These are phyloP conservation scores for Pleomassaria siparia DNA, from an alignment of 2,329 filamentous ascomycete genomes.

Conservation along the genomic window DNA sequence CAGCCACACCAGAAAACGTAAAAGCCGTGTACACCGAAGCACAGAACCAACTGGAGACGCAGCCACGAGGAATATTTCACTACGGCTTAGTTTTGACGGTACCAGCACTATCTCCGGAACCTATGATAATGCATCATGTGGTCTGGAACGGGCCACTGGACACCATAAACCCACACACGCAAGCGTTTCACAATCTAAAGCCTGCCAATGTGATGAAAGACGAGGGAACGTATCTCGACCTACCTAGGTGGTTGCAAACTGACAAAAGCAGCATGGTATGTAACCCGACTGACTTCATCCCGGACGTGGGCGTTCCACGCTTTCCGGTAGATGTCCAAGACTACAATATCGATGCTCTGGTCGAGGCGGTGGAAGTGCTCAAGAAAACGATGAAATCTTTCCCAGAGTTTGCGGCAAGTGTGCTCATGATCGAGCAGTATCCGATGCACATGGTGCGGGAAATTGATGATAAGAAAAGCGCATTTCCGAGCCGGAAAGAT, in stretches of 20 bases:
- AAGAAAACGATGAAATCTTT: conserved; percentile 1
- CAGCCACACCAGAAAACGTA: conserved; percentile 7
- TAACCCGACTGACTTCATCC: conserved; percentile 3
- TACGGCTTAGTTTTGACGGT: conserved; percentile 5
- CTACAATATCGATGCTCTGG: conserved; percentile 13
- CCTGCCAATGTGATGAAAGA: background rate
- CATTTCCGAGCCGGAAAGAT: conserved; percentile 1
- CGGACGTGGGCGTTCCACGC: conserved; percentile 3
- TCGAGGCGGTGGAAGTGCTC: conserved; percentile 1
- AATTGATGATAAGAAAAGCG: background rate
- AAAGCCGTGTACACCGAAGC: conserved; percentile 7
- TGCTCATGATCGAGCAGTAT: background rate
- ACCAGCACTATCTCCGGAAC: background rate
- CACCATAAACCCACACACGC: background rate
- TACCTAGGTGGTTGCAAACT: conserved; percentile 3
- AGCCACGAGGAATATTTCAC: conserved; percentile 3
- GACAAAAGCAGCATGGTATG: conserved; percentile 5
- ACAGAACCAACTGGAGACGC: conserved; percentile 1
- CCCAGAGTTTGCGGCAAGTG: background rate
- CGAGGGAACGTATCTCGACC: conserved; percentile 11
- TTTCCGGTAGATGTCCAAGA: conserved; percentile 12
- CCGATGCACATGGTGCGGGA: background rate
- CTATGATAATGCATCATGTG: conserved; percentile 6
- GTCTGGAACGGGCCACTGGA: conserved; percentile 4
- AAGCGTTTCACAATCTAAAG: background rate